These are phyloP conservation scores for Wickerhamiella allomyrinae DNA, from an alignment of 805 yeast genomes.

Conservation along the genomic window DNA sequence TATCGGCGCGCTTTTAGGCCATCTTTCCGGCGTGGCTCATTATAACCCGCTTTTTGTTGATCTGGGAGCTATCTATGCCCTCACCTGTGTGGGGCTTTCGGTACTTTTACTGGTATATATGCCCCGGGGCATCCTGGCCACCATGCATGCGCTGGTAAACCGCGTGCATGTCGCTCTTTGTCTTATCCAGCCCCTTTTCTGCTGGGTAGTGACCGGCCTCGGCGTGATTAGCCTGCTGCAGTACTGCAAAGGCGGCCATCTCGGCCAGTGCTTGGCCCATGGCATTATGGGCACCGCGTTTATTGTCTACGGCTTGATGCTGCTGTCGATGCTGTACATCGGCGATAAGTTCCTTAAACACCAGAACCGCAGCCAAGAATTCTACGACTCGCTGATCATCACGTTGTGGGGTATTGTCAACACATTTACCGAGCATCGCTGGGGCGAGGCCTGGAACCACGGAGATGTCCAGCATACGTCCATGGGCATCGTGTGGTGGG, in stretches of 20 bases:
- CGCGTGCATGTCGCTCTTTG: conserved; percentile 23
- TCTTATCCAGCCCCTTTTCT: conserved; percentile 31
- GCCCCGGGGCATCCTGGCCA: conserved; percentile 24
- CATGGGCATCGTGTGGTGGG: conserved; percentile 96
- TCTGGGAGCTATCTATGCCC: conserved; percentile 21
- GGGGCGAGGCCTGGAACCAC: conserved; percentile 90
- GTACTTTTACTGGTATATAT: conserved; percentile 26
- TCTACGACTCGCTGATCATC: conserved; percentile 68
- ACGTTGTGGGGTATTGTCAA: conserved; percentile 85
- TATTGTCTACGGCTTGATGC: conserved; percentile 60
- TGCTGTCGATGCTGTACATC: conserved; percentile 48
- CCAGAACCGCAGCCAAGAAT: conserved; percentile 55
- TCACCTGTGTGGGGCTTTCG: conserved; percentile 25
- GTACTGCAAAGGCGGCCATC: conserved; percentile 53
- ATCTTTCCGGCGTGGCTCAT: conserved; percentile 24
- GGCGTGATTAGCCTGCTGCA: conserved; percentile 79
- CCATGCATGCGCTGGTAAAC: conserved; percentile 20
- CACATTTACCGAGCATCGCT: conserved; percentile 91
- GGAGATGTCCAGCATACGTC: conserved; percentile 92
- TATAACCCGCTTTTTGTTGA: conserved; percentile 24
- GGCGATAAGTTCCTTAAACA: conserved; percentile 45
- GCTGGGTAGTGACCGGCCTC: conserved; percentile 68
- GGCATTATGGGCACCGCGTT: conserved; percentile 94
- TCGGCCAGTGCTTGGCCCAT: conserved; percentile 94
- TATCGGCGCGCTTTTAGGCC: conserved; percentile 29